Conservation (phyloP, 768 basidiomycete species). For the Pleurotus ostreatus region DNA sequence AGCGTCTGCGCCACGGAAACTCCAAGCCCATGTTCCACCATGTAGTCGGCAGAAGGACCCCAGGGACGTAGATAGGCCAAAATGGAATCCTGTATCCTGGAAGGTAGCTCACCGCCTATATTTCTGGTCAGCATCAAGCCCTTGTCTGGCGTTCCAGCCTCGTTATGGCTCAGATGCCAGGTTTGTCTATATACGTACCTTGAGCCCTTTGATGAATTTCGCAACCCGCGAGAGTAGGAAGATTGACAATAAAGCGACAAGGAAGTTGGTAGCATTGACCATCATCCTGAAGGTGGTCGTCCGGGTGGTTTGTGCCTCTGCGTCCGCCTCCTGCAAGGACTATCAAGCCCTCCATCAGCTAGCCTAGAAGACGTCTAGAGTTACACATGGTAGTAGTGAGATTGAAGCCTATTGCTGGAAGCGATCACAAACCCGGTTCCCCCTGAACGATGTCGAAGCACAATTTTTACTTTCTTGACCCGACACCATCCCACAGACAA, state of each 20-base stretch:
- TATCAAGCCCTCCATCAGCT: too few species aligned
- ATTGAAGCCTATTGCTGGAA: too few species aligned
- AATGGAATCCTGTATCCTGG: slow-evolving; percentile 38
- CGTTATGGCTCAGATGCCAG: neutral
- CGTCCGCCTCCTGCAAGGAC: too few species aligned
- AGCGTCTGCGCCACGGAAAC: slow-evolving; percentile 33
- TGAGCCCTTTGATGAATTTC: slow-evolving; percentile 24
- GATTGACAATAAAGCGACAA: slow-evolving; percentile 9
- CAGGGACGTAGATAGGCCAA: slow-evolving; percentile 32
- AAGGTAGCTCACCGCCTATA: slow-evolving; percentile 30
- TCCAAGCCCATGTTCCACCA: slow-evolving; percentile 40
- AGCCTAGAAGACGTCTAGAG: too few species aligned
- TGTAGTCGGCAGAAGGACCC: slow-evolving; percentile 30
- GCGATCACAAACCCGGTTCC: too few species aligned
- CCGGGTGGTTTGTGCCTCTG: too few species aligned
- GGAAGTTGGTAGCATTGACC: neutral
- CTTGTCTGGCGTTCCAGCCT: too few species aligned
- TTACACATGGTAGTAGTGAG: too few species aligned
- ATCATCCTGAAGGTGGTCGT: too few species aligned
- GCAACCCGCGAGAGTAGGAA: slow-evolving; percentile 28
- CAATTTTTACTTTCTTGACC: too few species aligned
- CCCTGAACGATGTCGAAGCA: too few species aligned
- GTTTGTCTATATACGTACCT: slow-evolving; percentile 19
- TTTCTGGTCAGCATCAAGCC: neutral
- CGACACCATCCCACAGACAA: too few species aligned